These are phyloP conservation scores for Massarina eburnea DNA, from an alignment of 2,329 filamentous ascomycete species.

Conservation along the genomic window DNA sequence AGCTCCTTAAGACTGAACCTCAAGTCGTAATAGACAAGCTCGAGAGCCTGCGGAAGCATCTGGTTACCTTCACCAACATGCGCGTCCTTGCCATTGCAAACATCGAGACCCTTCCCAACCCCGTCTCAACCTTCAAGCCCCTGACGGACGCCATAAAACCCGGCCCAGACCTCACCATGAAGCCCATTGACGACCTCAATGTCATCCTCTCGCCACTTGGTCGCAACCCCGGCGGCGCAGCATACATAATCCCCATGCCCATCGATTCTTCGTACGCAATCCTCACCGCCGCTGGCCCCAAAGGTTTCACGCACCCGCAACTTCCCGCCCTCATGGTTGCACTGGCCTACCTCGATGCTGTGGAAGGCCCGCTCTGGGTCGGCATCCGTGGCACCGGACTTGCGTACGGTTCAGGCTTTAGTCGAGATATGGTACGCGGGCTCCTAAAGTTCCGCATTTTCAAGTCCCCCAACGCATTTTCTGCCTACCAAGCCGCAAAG, in stretches of 20 bases:
- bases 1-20: constrained; percentile 75
- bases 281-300: constrained; percentile 72
- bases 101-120: constrained; percentile 70
- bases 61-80: constrained; percentile 85
- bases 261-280: constrained; percentile 90
- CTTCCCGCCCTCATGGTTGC: constrained; percentile 86
- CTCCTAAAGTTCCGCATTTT: constrained; percentile 84
- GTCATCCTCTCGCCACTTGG: constrained; percentile 76
- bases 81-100: constrained; percentile 83
- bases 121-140: constrained; percentile 76
- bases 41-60: constrained; percentile 69
- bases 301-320: constrained; percentile 72
- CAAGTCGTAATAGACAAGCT: constrained; percentile 75
- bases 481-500: constrained; percentile 77
- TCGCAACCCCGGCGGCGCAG: constrained; percentile 70
- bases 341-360: constrained; percentile 85
- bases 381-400: constrained; percentile 90
- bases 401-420: constrained; percentile 84
- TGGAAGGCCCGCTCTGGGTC: constrained; percentile 93
- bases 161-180: constrained; percentile 57
- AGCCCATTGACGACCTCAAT: constrained; percentile 69
- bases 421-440: constrained; percentile 75
- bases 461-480: constrained; percentile 84
- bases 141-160: constrained; percentile 54
- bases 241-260: constrained; percentile 84